A percentile compares a stretch with the other conserved stretches of the same genome.
Evolutionary conservation across 2,329 filamentous ascomycete genomes (phyloP).

Genomic region (Penicillium sp.): DNA sequence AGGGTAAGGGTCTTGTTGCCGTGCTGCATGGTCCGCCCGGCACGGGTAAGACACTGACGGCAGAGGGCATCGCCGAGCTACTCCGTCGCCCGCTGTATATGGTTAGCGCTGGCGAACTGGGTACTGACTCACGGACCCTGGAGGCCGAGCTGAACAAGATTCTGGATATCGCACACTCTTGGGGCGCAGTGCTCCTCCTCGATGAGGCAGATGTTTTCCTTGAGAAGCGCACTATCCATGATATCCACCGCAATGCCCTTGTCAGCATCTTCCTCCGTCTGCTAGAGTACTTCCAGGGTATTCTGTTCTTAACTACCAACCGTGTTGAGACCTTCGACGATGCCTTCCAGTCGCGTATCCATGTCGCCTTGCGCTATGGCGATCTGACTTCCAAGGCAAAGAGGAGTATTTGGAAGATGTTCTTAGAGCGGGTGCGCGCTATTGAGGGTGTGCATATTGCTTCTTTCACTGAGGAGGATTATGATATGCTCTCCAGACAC

Average conservation of each 20-base stretch:
- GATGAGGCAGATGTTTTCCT: constrained; percentile 86
- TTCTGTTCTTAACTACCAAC: constrained; percentile 86
- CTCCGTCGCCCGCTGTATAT: constrained; percentile 80
- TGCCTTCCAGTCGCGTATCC: constrained; percentile 84
- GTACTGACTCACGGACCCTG: constrained; percentile 71
- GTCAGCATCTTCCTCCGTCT: constrained; percentile 85
- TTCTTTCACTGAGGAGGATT: constrained; percentile 60
- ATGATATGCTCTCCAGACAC: constrained; percentile 64
- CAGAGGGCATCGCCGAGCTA: constrained; percentile 80
- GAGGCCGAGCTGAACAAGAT: constrained; percentile 80
- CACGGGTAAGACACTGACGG: constrained; percentile 85
- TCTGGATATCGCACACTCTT: constrained; percentile 79
- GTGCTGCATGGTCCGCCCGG: constrained; percentile 84
- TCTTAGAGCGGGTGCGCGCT: constrained; percentile 69
- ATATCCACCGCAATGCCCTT: constrained; percentile 80
- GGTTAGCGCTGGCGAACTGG: constrained; percentile 78
- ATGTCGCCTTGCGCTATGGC: constrained; percentile 79
- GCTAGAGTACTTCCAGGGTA: constrained; percentile 89
- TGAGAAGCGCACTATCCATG: constrained; percentile 77
- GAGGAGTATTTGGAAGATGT: constrained; percentile 79
- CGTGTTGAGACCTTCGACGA: constrained; percentile 84
- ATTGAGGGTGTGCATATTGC: constrained; percentile 59
- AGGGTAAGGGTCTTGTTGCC: constrained; percentile 79
- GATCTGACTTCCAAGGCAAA: constrained; percentile 70
- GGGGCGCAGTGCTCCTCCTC: constrained; percentile 80